These are phyloP conservation scores for Geranium incanum DNA, from an alignment of 441 rosid genomes.

Conservation along the genomic window DNA sequence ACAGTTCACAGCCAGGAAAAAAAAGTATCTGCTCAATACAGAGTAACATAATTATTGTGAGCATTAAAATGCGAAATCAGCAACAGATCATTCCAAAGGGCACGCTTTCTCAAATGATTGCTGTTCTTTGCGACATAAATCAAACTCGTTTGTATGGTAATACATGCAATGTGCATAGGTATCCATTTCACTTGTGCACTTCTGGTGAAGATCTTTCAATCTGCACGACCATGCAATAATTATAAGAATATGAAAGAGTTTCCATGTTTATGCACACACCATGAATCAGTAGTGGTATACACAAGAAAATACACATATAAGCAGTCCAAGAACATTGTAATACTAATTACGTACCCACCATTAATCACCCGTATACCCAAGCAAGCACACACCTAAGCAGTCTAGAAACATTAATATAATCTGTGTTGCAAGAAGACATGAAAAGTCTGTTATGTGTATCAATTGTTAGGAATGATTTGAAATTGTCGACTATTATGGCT, in stretches of 20 bases:
- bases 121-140: slow-evolving; percentile 93
- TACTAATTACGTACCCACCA: too few relatives aligned
- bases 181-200: slow-evolving; percentile 85
- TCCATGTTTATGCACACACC: too few relatives aligned
- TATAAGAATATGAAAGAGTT: neutral
- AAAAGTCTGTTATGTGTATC: too few relatives aligned
- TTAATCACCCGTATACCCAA: too few relatives aligned
- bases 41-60: slow-evolving; percentile 32
- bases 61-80: slow-evolving; percentile 8
- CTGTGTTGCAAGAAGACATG: too few relatives aligned
- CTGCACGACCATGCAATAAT: slow-evolving; percentile 35
- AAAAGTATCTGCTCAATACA: slow-evolving; percentile 33
- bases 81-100: slow-evolving; percentile 55
- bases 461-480: too few relatives aligned
- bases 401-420: too few relatives aligned
- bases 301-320: too few relatives aligned
- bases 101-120: slow-evolving; percentile 85
- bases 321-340: too few relatives aligned
- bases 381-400: too few relatives aligned
- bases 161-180: slow-evolving; percentile 89
- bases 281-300: too few relatives aligned
- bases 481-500: too few relatives aligned
- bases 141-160: slow-evolving; percentile 87
- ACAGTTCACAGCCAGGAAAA: slow-evolving; percentile 10
- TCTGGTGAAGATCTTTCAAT: slow-evolving; percentile 84